Evolutionary conservation across 495 filamentous ascomycete genomes (phyloP).

Genomic region (Margaritispora aquatica): DNA sequence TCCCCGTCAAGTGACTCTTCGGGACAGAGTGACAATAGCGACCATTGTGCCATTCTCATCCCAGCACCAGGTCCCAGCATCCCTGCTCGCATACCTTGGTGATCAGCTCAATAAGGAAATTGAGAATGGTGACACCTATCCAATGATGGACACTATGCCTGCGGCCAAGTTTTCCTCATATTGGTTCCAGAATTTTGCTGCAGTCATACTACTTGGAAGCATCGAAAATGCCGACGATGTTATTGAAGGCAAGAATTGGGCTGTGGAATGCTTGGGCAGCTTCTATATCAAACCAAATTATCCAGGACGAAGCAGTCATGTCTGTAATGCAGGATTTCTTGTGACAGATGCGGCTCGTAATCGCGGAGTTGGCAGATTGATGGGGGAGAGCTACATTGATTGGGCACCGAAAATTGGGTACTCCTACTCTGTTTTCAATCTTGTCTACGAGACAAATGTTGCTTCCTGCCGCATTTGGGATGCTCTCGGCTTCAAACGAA

Average conservation of each 20-base stretch:
- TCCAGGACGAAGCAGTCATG: conserved; percentile 89
- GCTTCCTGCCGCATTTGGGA: conserved; percentile 96
- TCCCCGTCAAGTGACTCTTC: conserved; percentile 79
- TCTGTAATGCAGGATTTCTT: conserved; percentile 93
- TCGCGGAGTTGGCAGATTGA: conserved; percentile 80
- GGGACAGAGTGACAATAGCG: conserved; percentile 84
- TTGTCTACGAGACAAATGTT: conserved; percentile 96
- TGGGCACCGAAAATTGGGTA: conserved; percentile 95
- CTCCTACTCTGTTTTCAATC: conserved; percentile 94
- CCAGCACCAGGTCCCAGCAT: conserved; percentile 62
- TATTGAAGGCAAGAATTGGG: conserved; percentile 67
- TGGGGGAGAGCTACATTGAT: conserved; percentile 92
- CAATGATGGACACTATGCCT: conserved; percentile 76
- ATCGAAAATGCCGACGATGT: conserved; percentile 43
- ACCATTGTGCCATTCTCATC: conserved; percentile 85
- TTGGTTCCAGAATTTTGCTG: conserved; percentile 95
- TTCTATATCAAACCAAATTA: conserved; percentile 99
- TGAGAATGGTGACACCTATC: conserved; percentile 93
- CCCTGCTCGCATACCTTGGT: conserved; percentile 71
- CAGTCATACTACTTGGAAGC: conserved; percentile 86
- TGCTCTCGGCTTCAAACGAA: conserved; percentile 94
- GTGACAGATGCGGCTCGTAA: conserved; percentile 88
- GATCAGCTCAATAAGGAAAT: conserved; percentile 92
- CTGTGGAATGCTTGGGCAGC: conserved; percentile 78
- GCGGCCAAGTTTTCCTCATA: conserved; percentile 74